A percentile compares a stretch with the other conserved stretches of the same genome.
phyloP scores from a whole-genome alignment of 2,329 filamentous ascomycete species.

The Claviceps capensis region DNA sequence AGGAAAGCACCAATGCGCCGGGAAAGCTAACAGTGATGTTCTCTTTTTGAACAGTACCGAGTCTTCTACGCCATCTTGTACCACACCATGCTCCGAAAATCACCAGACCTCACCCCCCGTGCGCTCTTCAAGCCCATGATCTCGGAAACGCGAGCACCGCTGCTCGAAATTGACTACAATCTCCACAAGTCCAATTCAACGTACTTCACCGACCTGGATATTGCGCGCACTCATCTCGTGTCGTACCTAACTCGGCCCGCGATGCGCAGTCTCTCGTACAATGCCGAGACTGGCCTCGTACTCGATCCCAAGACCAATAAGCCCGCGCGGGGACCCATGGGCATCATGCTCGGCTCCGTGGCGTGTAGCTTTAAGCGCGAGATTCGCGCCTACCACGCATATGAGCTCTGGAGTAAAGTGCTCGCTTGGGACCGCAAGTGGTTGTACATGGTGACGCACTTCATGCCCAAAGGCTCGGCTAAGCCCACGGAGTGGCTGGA shows the following conservation, averaged over 20 bases:
- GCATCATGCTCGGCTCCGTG: constrained; percentile 58
- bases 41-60: constrained; percentile 32
- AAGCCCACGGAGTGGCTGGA: constrained; percentile 40
- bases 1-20: too few species aligned
- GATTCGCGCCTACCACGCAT: constrained; percentile 53
- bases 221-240: constrained; percentile 69
- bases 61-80: constrained; percentile 42
- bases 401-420: constrained; percentile 61
- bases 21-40: too few species aligned
- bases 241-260: constrained; percentile 47
- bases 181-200: constrained; percentile 73
- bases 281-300: constrained; percentile 25
- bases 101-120: constrained; percentile 37
- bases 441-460: constrained; percentile 65
- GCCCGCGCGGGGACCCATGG: constrained; percentile 38
- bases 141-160: constrained; percentile 49
- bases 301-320: constrained; percentile 31
- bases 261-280: constrained; percentile 8
- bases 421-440: constrained; percentile 71
- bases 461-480: constrained; percentile 48
- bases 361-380: constrained; percentile 62
- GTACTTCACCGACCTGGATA: constrained; percentile 78
- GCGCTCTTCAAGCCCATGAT: constrained; percentile 63
- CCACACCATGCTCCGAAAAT: constrained; percentile 37
- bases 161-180: constrained; percentile 78